phyloP scores from a whole-genome alignment of 1,284 basidiomycete genomes.

The Rhodofomes roseus region DNA sequence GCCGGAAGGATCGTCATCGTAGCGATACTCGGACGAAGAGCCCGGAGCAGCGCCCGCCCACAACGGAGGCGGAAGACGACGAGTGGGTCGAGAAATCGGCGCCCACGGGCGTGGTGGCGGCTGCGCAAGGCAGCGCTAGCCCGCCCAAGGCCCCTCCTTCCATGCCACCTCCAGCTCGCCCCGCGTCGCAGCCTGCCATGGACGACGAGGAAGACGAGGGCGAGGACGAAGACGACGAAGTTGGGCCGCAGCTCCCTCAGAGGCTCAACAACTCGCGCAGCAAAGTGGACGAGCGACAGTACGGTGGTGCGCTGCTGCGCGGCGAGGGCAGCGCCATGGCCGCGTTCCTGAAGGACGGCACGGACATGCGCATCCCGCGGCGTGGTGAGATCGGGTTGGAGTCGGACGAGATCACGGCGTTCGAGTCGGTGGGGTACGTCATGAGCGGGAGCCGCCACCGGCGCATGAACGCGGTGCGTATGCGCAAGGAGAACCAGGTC shows the following conservation, averaged over 20 bases:
- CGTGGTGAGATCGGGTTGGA: constrained; percentile 97
- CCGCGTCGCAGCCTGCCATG: constrained; percentile 4
- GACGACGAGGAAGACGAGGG: constrained; percentile 43
- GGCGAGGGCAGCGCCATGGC: constrained; percentile 98
- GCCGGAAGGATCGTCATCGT: constrained; percentile 19
- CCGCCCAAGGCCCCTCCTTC: constrained; percentile 12
- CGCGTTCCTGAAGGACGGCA: constrained; percentile 86
- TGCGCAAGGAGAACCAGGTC: constrained; percentile 98
- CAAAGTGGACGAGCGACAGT: constrained; percentile 71
- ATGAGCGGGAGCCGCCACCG: constrained; percentile 95
- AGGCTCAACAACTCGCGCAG: constrained; percentile 29
- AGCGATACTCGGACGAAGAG: constrained; percentile 26
- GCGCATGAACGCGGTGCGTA: constrained; percentile 96
- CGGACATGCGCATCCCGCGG: constrained; percentile 89
- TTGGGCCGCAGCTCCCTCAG: constrained; percentile 58
- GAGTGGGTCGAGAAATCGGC: constrained; percentile 72
- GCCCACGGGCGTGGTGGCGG: constrained; percentile 29
- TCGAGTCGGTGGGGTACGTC: constrained; percentile 91
- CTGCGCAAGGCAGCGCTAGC: constrained; percentile 10
- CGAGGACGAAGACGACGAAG: constrained; percentile 36
- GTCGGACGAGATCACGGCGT: constrained; percentile 82
- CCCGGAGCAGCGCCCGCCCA: constrained; percentile 25
- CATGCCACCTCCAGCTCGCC: constrained; percentile 27
- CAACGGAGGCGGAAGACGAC: constrained; percentile 46
- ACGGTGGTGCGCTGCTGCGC: constrained; percentile 83